These are phyloP conservation scores for Priceomyces castillae DNA, from an alignment of 805 yeast genomes.

Conservation along the genomic window DNA sequence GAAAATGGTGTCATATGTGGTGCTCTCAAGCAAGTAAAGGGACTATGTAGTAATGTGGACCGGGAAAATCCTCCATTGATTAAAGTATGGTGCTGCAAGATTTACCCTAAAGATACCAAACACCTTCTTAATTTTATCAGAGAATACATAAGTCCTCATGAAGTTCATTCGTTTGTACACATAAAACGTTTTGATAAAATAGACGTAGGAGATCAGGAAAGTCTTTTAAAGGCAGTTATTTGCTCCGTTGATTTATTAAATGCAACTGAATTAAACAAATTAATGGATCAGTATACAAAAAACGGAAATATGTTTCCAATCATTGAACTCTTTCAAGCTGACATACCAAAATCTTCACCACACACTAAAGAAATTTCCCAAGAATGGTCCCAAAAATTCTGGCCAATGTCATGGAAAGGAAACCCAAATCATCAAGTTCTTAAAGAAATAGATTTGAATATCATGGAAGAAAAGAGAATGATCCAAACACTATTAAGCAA, in stretches of 20 bases:
- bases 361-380: constrained; percentile 61
- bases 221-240: constrained; percentile 38
- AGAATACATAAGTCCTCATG: constrained; percentile 25
- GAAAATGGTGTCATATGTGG: constrained; percentile 44
- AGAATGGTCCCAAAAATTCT: constrained; percentile 63
- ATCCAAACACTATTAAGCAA: constrained; percentile 14
- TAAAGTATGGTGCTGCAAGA: constrained; percentile 48
- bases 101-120: constrained; percentile 36
- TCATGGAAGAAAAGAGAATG: constrained; percentile 36
- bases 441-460: constrained; percentile 52
- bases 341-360: constrained; percentile 65
- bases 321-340: constrained; percentile 13
- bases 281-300: constrained; percentile 15
- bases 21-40: constrained; percentile 45
- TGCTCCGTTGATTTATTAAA: constrained; percentile 41
- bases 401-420: constrained; percentile 97
- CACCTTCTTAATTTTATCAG: constrained; percentile 24
- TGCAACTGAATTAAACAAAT: constrained; percentile 19
- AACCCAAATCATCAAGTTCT: constrained; percentile 75
- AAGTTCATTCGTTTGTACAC: constrained; percentile 32
- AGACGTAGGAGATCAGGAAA: neutral
- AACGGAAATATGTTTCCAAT: constrained; percentile 10
- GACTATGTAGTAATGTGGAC: constrained; percentile 15
- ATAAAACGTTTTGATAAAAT: constrained; percentile 55
- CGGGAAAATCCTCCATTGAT: constrained; percentile 25